Percentiles rank a stretch among this genome's conserved stretches.
phyloP scores from a whole-genome alignment of 2,329 filamentous ascomycete genomes.

The Penicillium oxalicum region DNA sequence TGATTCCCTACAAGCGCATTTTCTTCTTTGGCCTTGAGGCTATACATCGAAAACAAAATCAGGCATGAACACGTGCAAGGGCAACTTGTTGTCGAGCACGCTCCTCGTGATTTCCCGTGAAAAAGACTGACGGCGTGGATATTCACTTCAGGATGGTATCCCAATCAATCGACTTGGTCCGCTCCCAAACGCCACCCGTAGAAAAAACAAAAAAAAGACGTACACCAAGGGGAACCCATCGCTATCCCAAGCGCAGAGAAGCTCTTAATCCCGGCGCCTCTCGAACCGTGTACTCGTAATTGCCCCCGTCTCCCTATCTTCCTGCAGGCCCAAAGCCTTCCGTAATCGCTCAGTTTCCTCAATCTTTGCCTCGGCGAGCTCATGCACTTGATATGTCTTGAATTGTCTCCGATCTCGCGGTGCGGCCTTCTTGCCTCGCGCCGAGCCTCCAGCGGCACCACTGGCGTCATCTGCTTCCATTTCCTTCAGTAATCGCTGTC shows the following conservation, averaged over 20 bases:
- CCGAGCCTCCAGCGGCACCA: slow-evolving; percentile 5
- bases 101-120: no score
- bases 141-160: not conserved
- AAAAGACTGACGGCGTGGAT: not conserved
- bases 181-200: slow-evolving; percentile 4
- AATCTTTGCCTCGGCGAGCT: slow-evolving; percentile 92
- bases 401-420: slow-evolving; percentile 47
- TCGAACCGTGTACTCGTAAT: slow-evolving; percentile 23
- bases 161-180: slow-evolving; percentile 3
- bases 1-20: slow-evolving; percentile 13
- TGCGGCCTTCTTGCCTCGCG: slow-evolving; percentile 18
- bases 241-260: not conserved
- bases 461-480: slow-evolving; percentile 42
- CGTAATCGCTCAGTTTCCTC: slow-evolving; percentile 86
- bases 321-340: slow-evolving; percentile 78
- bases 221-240: no score
- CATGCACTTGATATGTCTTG: slow-evolving; percentile 92
- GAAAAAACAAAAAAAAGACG: no score
- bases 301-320: slow-evolving; percentile 80
- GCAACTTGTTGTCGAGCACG: no score
- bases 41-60: not conserved
- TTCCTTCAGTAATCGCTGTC: slow-evolving; percentile 57
- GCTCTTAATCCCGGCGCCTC: slow-evolving; percentile 13
- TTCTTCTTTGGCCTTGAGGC: not conserved
- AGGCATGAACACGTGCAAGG: no score